Evolutionary conservation across 306 rosid species (phyloP).

Genomic region (Betula pendula): DNA sequence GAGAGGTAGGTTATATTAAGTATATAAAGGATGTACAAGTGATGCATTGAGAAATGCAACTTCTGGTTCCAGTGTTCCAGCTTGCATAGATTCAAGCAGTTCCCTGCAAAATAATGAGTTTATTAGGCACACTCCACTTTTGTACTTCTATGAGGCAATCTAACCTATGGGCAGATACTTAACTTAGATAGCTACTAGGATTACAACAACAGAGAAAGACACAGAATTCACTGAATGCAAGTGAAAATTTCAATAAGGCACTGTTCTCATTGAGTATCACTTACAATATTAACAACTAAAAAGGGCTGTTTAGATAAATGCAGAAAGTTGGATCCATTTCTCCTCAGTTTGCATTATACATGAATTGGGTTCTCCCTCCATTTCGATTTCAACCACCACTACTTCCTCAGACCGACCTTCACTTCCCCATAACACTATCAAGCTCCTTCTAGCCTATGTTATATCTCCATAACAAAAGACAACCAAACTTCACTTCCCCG

Average conservation of each 20-base stretch:
- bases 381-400: too few species aligned
- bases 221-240: neutral
- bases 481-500: neutral
- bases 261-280: neutral
- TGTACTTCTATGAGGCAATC: neutral
- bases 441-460: neutral
- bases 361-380: neutral
- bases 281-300: neutral
- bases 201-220: neutral
- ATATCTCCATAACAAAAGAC: neutral
- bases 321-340: neutral
- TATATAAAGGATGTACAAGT: conserved; percentile 48
- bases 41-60: conserved; percentile 79
- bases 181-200: neutral
- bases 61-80: conserved; percentile 86
- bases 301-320: neutral
- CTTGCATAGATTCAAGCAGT: conserved; percentile 75
- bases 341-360: neutral
- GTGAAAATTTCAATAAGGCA: neutral
- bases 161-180: neutral
- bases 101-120: conserved; percentile 60
- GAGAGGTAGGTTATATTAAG: neutral
- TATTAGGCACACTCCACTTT: neutral
- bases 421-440: neutral
- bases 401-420: neutral